These are phyloP conservation scores for Trypanosoma cruzi DNA, from an alignment of 208 protist species.

Conservation along the genomic window DNA sequence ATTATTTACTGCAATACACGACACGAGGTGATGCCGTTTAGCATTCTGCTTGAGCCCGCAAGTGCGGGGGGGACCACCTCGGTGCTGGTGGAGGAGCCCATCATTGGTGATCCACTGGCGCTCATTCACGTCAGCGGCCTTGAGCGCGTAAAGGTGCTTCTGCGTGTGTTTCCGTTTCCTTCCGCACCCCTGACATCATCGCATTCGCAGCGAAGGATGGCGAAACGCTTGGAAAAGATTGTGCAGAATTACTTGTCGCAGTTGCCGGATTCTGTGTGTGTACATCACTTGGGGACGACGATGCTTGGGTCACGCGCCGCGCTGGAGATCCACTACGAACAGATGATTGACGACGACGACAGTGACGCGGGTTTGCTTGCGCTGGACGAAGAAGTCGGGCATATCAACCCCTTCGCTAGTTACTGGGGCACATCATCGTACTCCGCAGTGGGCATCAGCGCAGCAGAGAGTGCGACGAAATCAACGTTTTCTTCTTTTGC, in stretches of 20 bases:
- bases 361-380: slow-evolving; percentile 20
- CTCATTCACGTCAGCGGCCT: slow-evolving; percentile 36
- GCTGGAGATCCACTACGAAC: slow-evolving; percentile 58
- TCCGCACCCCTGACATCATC: slow-evolving; percentile 10
- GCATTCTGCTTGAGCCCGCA: slow-evolving; percentile 44
- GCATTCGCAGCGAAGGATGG: slow-evolving; percentile 26
- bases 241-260: slow-evolving; percentile 53
- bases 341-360: slow-evolving; percentile 13
- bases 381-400: slow-evolving; percentile 68
- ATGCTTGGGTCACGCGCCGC: slow-evolving; percentile 53
- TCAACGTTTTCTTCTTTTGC: neutral
- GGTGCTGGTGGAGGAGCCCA: slow-evolving; percentile 68
- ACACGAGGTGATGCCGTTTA: slow-evolving; percentile 74
- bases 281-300: slow-evolving; percentile 55
- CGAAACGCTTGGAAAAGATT: slow-evolving; percentile 53
- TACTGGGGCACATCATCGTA: slow-evolving; percentile 11
- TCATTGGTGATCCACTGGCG: slow-evolving; percentile 69
- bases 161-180: slow-evolving; percentile 29
- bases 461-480: neutral
- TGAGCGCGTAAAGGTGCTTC: slow-evolving; percentile 20
- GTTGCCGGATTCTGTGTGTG: slow-evolving; percentile 45
- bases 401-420: slow-evolving; percentile 68
- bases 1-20: slow-evolving; percentile 80
- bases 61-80: slow-evolving; percentile 12
- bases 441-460: neutral